Evolutionary conservation across 805 yeast species (phyloP), one percentile per base, ranked within the genome.

Genomic region (Saccharomycopsis capsularis): DNA sequence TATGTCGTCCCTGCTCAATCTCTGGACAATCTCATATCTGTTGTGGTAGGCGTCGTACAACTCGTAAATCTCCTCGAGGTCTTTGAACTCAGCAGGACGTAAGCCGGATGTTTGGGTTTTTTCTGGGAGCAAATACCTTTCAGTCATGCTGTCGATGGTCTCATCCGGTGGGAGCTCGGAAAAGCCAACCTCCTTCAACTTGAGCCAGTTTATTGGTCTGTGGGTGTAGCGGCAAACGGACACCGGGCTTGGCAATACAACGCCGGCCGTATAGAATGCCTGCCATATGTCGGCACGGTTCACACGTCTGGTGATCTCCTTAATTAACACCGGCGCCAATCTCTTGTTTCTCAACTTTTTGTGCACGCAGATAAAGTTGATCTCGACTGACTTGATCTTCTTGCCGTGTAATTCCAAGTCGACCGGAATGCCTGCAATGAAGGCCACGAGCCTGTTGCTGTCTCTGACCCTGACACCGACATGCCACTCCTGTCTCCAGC

Each of bases 251-350:
- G 99, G 99, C 50, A 93, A 71, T 2, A 88, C 82, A 2, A 82
- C 79, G 9, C 98, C 99, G 0, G 91, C 95, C 7, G 99, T 91
- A 66, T 87, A 88, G 52, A 93, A 74, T 0, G 98, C 99, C 65
- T 90, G 97, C 96, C 97, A 93, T 52, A 90, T 85, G 51, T 85
- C 78, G 40, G 74, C 73, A 54, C 78, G 74, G 66, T 93, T 91
- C 55, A 93, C 93, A 57, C 98, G 75, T 62, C 99, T 76, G 3
- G 98, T 93, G 56, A 93, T 84, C 66, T 93, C 99, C 60, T 85
- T 85, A 65, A 93, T 93, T 59, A 93, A 70, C 11, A 93, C 85
- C 1, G 99, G 99, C 0, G 99, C 90, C 62, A 93, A 73, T 59
- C 99, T 80, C 65, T 93, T 93, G n/a, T 88, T 75, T 62, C 99